Conservation (phyloP, 2,329 filamentous ascomycete species). For the Verruconis gallopava region DNA sequence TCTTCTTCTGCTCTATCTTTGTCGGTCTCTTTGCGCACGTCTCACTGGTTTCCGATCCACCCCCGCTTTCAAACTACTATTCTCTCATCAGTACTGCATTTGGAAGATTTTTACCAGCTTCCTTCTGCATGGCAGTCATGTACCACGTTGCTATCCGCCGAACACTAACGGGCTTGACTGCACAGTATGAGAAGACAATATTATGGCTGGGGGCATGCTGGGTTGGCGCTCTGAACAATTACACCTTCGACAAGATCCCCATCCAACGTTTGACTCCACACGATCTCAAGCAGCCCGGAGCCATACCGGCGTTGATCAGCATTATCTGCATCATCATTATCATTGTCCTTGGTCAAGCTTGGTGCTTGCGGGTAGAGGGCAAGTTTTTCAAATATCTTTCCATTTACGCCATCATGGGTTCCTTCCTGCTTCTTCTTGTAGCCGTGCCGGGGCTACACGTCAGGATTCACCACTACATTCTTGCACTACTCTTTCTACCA, state of each 20-base stretch:
- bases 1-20: conserved; percentile 80
- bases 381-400: conserved; percentile 65
- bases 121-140: conserved; percentile 77
- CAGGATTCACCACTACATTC: conserved; percentile 89
- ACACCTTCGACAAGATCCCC: conserved; percentile 88
- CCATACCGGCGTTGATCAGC: conserved; percentile 65
- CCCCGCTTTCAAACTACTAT: conserved; percentile 52
- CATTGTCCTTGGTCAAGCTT: conserved; percentile 65
- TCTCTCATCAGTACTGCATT: conserved; percentile 64
- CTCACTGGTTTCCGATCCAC: conserved; percentile 78
- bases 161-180: conserved; percentile 57
- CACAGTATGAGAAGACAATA: conserved; percentile 80
- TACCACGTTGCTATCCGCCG: conserved; percentile 71
- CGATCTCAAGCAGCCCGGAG: conserved; percentile 82
- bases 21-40: conserved; percentile 79
- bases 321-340: conserved; percentile 58
- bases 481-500: conserved; percentile 73
- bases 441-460: conserved; percentile 64
- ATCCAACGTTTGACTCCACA: conserved; percentile 84
- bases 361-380: conserved; percentile 75
- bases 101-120: conserved; percentile 73
- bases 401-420: conserved; percentile 58
- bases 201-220: conserved; percentile 85
- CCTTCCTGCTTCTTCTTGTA: conserved; percentile 56
- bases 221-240: conserved; percentile 85